Evolutionary conservation across 164 flowering plant species (phyloP).

Genomic region (Buxus sempervirens): DNA sequence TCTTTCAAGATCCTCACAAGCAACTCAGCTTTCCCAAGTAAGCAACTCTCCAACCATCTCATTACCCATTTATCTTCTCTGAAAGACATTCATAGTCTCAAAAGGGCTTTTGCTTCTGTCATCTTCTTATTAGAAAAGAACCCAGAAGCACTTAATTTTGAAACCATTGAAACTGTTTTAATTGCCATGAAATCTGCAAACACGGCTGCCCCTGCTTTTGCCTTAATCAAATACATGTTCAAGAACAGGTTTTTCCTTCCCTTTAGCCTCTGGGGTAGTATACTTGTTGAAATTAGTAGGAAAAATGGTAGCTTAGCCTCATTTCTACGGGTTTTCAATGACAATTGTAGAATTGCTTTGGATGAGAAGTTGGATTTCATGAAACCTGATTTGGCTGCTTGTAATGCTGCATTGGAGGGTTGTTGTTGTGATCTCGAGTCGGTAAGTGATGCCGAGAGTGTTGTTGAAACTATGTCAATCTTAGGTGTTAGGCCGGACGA

Average conservation of each 20-base stretch:
- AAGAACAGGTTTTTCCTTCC: conserved; percentile 71
- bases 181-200: conserved; percentile 47
- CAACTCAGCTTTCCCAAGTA: conserved; percentile 48
- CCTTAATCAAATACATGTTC: conserved; percentile 68
- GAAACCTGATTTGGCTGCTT: conserved; percentile 69
- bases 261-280: conserved; percentile 65
- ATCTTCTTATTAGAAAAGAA: conserved; percentile 66
- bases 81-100: conserved; percentile 58
- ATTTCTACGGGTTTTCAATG: conserved; percentile 61
- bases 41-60: conserved; percentile 62
- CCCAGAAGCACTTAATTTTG: conserved; percentile 44
- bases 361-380: conserved; percentile 73
- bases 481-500: conserved; percentile 75
- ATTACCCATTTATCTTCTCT: conserved; percentile 63
- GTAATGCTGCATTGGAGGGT: conserved; percentile 85
- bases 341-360: conserved; percentile 66
- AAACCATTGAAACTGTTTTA: conserved; percentile 44
- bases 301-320: conserved; percentile 52
- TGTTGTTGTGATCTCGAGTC: conserved; percentile 67
- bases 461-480: conserved; percentile 70
- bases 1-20: conserved; percentile 70
- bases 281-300: conserved; percentile 60
- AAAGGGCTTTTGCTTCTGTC: conserved; percentile 79
- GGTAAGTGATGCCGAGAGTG: conserved; percentile 71
- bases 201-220: conserved; percentile 71